phyloP scores from a whole-genome alignment of 352 stramenopile species.

The Aphanomyces invadans region DNA sequence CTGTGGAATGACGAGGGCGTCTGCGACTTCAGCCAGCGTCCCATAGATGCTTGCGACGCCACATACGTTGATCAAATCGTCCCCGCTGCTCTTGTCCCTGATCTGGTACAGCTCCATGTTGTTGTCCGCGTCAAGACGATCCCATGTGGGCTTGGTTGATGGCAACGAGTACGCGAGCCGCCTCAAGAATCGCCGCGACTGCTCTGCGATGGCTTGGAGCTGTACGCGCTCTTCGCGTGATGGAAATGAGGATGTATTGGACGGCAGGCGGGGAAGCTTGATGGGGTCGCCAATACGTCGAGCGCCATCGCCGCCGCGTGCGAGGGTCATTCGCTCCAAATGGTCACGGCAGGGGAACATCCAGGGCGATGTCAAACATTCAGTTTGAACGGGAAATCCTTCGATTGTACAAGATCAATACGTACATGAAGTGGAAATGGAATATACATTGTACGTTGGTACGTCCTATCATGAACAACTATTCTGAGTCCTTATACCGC shows the following conservation, averaged over 20 bases:
- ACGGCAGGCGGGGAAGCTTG: not conserved
- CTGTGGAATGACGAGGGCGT: not conserved
- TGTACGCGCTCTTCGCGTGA: constrained; percentile 6
- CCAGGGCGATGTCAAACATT: not conserved
- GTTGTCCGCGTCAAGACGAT: constrained; percentile 12
- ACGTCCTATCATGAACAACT: too few species aligned
- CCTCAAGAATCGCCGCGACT: constrained; percentile 18
- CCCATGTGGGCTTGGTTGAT: not conserved
- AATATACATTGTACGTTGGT: too few species aligned
- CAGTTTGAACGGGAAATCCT: not conserved
- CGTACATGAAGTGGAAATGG: too few species aligned
- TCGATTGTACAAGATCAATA: not conserved
- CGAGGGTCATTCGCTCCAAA: not conserved
- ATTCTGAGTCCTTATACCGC: too few species aligned
- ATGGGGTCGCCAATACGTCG: not conserved
- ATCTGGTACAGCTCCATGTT: constrained; percentile 24
- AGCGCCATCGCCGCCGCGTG: not conserved
- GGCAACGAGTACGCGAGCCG: constrained; percentile 9
- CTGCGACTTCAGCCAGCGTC: not conserved
- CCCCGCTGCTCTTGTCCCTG: constrained; percentile 9
- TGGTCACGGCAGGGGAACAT: not conserved
- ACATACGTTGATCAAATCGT: constrained; percentile 8
- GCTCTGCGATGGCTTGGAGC: constrained; percentile 18
- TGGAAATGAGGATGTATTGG: constrained; percentile 10
- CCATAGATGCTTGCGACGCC: constrained; percentile 13